Evolutionary conservation across 768 basidiomycete genomes (phyloP).

Genomic region (Amanita molliuscula): DNA sequence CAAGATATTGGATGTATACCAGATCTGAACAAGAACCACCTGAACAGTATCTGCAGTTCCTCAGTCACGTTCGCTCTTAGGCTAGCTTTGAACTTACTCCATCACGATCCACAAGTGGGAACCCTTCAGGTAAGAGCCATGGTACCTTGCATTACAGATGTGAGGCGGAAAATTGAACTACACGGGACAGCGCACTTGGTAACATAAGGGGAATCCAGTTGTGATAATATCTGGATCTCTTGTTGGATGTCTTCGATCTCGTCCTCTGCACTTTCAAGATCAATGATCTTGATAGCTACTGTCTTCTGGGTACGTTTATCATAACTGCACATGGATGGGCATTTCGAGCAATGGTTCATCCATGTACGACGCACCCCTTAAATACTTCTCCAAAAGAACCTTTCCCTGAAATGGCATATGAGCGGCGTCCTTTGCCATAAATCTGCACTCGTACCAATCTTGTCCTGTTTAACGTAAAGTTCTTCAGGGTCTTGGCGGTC

Average conservation of each 20-base stretch:
- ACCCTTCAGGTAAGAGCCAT: constrained; percentile 93
- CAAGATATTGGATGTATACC: constrained; percentile 30
- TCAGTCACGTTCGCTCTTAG: constrained; percentile 6
- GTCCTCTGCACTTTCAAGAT: constrained; percentile 97
- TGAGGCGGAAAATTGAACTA: neutral
- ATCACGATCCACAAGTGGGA: constrained; percentile 98
- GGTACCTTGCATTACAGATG: constrained; percentile 48
- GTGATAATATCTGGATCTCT: constrained; percentile 96
- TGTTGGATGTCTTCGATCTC: constrained; percentile 99
- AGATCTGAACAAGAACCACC: constrained; percentile 97
- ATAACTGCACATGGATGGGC: constrained; percentile 42
- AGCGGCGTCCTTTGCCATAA: constrained; percentile 3
- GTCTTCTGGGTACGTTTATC: constrained; percentile 94
- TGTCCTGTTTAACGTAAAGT: constrained; percentile 93
- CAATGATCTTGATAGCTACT: constrained; percentile 99
- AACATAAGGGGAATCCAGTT: constrained; percentile 91
- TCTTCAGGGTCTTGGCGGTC: constrained; percentile 88
- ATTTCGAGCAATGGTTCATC: constrained; percentile 9
- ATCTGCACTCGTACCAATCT: constrained; percentile 62
- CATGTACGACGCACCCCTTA: constrained; percentile 61
- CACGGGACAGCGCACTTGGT: constrained; percentile 58
- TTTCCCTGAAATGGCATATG: constrained; percentile 51
- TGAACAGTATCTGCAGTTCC: constrained; percentile 70
- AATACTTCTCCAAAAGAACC: constrained; percentile 99
- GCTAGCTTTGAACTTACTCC: constrained; percentile 51